A percentile compares a stretch with the other conserved stretches of the same genome.
Evolutionary conservation across 495 filamentous ascomycete species (phyloP).

Genomic region (Lophiostoma macrostomum): DNA sequence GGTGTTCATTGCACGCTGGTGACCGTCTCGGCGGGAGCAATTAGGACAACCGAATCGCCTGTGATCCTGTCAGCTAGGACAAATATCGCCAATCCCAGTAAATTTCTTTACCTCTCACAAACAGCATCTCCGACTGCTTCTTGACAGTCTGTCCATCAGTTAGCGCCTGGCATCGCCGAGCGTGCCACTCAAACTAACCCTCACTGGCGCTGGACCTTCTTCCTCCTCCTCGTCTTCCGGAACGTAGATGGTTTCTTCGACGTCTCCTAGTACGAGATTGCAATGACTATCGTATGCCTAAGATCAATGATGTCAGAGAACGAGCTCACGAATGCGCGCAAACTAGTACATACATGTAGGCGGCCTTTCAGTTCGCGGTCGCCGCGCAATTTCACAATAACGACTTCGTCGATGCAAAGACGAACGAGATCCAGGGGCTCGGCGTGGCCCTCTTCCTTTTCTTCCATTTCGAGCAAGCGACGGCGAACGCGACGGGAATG

Average conservation of each 20-base stretch:
- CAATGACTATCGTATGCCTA: slow-evolving; percentile 98
- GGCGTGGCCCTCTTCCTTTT: slow-evolving; percentile 36
- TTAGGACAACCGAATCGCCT: slow-evolving; percentile 96
- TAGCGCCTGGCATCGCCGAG: neutral
- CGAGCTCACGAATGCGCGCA: neutral
- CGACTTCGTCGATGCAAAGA: slow-evolving; percentile 87
- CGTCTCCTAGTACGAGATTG: slow-evolving; percentile 96
- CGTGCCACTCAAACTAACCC: slow-evolving; percentile 6
- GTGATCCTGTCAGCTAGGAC: slow-evolving; percentile 37
- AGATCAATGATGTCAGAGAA: neutral
- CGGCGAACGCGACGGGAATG: neutral
- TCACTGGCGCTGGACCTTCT: slow-evolving; percentile 64
- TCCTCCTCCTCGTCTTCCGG: slow-evolving; percentile 82
- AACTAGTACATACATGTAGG: slow-evolving; percentile 72
- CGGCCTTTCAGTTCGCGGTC: slow-evolving; percentile 94
- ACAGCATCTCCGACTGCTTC: slow-evolving; percentile 98
- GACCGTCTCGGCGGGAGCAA: slow-evolving; percentile 58
- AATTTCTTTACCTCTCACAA: slow-evolving; percentile 92
- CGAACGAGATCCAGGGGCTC: slow-evolving; percentile 95
- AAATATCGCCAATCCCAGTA: no score
- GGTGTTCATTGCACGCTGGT: no score
- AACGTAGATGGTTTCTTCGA: slow-evolving; percentile 93
- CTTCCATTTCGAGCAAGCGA: slow-evolving; percentile 70
- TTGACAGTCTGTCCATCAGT: slow-evolving; percentile 68
- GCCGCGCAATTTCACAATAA: slow-evolving; percentile 94